These are phyloP conservation scores for Microdochium paspali DNA, from an alignment of 2,329 filamentous ascomycete species.

Conservation along the genomic window DNA sequence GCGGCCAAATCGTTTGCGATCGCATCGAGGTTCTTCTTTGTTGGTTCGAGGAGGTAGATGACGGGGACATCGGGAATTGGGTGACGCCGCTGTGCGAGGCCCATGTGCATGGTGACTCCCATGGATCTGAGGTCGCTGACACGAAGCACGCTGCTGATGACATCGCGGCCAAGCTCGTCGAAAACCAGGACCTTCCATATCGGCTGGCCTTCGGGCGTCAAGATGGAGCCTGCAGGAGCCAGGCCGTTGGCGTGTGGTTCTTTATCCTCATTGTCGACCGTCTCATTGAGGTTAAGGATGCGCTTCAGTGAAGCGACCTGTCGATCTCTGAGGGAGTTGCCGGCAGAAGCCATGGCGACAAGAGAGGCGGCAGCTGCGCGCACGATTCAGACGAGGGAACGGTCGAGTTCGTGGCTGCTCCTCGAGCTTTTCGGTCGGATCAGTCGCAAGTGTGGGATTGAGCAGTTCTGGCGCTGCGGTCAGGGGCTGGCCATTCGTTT, in stretches of 20 bases:
- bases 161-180: constrained; percentile 81
- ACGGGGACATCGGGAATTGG: constrained; percentile 94
- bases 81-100: constrained; percentile 72
- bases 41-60: constrained; percentile 93
- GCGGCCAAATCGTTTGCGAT: constrained; percentile 82
- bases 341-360: constrained; percentile 33
- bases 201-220: constrained; percentile 80
- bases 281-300: constrained; percentile 89
- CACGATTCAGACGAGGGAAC: not conserved
- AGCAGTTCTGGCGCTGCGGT: no score
- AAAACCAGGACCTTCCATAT: constrained; percentile 98
- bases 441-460: no score
- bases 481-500: no score
- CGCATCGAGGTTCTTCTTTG: constrained; percentile 63
- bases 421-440: no score
- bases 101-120: constrained; percentile 97
- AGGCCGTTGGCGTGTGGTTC: constrained; percentile 56
- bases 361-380: not conserved
- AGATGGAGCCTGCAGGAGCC: constrained; percentile 64
- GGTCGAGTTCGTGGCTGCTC: no score
- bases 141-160: constrained; percentile 90
- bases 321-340: constrained; percentile 28
- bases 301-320: constrained; percentile 72
- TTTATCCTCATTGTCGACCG: constrained; percentile 49
- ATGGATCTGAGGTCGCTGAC: constrained; percentile 88